Evolutionary conservation across 1,284 basidiomycete genomes (phyloP).

Genomic region (Cryptococcus maquisensis): DNA sequence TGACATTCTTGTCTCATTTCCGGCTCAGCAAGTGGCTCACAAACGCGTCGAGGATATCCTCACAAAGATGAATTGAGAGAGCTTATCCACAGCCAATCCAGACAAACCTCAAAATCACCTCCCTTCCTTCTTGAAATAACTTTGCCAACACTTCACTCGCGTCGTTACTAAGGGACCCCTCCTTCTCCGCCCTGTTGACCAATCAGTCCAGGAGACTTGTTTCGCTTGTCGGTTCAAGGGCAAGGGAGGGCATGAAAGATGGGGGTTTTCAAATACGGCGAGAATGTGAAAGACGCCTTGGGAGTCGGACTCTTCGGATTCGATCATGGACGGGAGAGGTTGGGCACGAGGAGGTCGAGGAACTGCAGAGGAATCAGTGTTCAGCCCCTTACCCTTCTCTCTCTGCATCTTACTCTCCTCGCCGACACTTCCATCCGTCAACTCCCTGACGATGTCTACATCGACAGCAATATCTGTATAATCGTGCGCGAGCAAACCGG

Average conservation of each 20-base stretch:
- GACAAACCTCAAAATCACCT: conserved; percentile 62
- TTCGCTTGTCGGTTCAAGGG: conserved; percentile 63
- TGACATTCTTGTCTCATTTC: conserved; percentile 76
- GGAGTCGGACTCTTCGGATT: conserved; percentile 72
- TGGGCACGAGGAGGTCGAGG: conserved; percentile 84
- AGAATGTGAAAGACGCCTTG: conserved; percentile 90
- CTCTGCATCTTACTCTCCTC: conserved; percentile 54
- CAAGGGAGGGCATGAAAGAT: conserved; percentile 77
- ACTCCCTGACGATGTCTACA: conserved; percentile 83
- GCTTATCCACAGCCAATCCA: conserved; percentile 72
- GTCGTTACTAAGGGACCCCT: conserved; percentile 74
- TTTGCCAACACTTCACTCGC: conserved; percentile 86
- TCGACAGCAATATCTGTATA: conserved; percentile 91
- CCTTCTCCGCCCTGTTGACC: conserved; percentile 67
- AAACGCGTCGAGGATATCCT: conserved; percentile 57
- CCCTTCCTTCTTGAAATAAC: conserved; percentile 67
- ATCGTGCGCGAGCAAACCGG: conserved; percentile 83
- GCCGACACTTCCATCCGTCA: conserved; percentile 93
- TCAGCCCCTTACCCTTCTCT: conserved; percentile 56
- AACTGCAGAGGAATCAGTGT: conserved; percentile 54
- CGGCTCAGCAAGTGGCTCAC: conserved; percentile 70
- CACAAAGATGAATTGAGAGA: conserved; percentile 76
- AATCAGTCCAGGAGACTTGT: conserved; percentile 78
- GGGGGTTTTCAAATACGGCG: conserved; percentile 86
- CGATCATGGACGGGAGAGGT: conserved; percentile 74